Evolutionary conservation across 2,329 filamentous ascomycete species (phyloP), one percentile per base, ranked within the genome.

Genomic region (Fusarium sp.): DNA sequence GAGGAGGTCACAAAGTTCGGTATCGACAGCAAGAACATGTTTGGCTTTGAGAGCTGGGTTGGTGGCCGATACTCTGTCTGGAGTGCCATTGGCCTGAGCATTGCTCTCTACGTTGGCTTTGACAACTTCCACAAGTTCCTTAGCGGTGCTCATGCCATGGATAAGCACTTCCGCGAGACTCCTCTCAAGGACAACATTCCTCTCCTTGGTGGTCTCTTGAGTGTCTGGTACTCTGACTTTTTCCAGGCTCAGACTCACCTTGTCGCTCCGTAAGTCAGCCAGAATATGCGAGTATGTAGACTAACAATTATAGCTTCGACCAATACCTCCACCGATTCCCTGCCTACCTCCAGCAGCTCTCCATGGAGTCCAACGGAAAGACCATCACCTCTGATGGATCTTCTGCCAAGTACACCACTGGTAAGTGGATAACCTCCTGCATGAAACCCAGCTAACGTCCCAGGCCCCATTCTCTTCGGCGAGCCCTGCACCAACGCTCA

Each of bases 341-440:
- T 42, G 96, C 96, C 78, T 99, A 99, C 87, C 93, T 99, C 63
- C 96, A 99, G 87, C 96, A 99, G 86, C 89, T 99, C 69, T 98
- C 96, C 70, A 99, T 99, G 96, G 96, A 99, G 88, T 98, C 96
- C 71, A 99, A 99, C 85, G 96, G 96, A 82, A 99, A 99, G 89
- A 94, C 93, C 70, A 95, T 98, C 81, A 97, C 96, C 72, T 91
- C 90, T n/a, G 94, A 96, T 80, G 92, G 90, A 66, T 92, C 95
- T 42, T 90, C 97, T 70, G 95, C 97, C 81, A 98, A 98, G 87
- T 99, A 99, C 88, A 98, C 95, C 66, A 99, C 96, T 42, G 96
- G 84, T 85, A 75, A 77, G 82, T 70, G 18, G 5, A 18, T 12
- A n/a, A 2, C 14, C 28, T 17, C 9, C 8, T 24, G 17, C 6